Base-by-base conservation (phyloP, 129 eudicot species). In the Helichrysum umbraculigerum region DNA sequence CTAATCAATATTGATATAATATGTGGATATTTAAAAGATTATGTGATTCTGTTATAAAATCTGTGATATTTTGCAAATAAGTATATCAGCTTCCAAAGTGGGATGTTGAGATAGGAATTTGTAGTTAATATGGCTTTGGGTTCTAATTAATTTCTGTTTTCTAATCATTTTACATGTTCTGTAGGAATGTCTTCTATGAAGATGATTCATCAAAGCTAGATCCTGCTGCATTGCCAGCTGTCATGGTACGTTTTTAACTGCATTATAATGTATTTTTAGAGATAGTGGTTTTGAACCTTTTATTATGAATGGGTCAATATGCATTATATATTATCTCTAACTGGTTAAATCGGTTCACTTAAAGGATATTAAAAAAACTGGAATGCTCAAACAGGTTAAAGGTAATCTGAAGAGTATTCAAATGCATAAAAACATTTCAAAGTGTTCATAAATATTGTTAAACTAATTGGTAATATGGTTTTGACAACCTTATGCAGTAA, bases 131-230 rank as follows among this genome's bases (percentile, higher is more conserved):
- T 44, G 52, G 52, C 17, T 11, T 44, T 44, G 17, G 52, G 17
- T 12, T 44, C 52, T 44, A 3, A 44, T 44, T 11, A 11, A 12
- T 44, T 44, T 44, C 12, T 5, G 17, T 12, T 25, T 65, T 41
- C 29, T n/a, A 39, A 59, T 72, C 58, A 56, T 72, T 67, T 20
- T 52, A 35, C 21, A 66, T 82, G 33, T 66, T 41, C 28, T 82
- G 70, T 68, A 92, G 98, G 87, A 92, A 92, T 81, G 85, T 92
- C 20, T 92, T 68, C 60, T 86, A 93, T 19, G 91, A 83, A 76
- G 96, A 92, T 68, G 88, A 87, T 62, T 39, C 79, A 33, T 81
- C 87, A 2, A 82, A 84, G 47, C 87, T 84, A 76, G 84, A 77
- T 85, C 88, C 71, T 67, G 87, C 82, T 78, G 98, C 89, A 44